Percentiles rank a stretch among this genome's conserved stretches.
phyloP scores from a whole-genome alignment of 2,329 filamentous ascomycete genomes.

The Trichophyton mentagrophytes region DNA sequence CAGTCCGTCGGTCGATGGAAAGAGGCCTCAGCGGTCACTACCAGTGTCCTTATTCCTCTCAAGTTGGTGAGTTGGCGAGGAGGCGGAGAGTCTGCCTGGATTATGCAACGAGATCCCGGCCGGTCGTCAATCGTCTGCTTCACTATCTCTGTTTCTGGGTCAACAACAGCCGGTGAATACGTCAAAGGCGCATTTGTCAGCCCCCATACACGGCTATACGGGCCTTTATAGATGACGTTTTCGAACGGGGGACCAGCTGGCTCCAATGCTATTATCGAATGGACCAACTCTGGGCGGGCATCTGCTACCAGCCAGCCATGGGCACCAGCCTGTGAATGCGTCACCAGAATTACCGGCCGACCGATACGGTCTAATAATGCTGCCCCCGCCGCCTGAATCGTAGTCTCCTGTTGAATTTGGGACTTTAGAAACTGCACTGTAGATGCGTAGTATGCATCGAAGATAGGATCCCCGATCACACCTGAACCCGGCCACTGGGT shows the following conservation, averaged over 20 bases:
- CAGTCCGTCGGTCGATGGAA: slow-evolving; percentile 45
- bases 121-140: slow-evolving; percentile 14
- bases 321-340: slow-evolving; percentile 40
- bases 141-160: slow-evolving; percentile 25
- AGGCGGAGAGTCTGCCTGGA: slow-evolving; percentile 25
- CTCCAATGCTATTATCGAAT: slow-evolving; percentile 41
- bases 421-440: slow-evolving; percentile 29
- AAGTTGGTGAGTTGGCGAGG: slow-evolving; percentile 39
- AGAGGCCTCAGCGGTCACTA: slow-evolving; percentile 43
- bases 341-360: slow-evolving; percentile 24
- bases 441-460: slow-evolving; percentile 22
- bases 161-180: slow-evolving; percentile 33
- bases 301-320: slow-evolving; percentile 38
- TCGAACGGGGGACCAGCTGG: slow-evolving; percentile 42
- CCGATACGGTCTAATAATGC: slow-evolving; percentile 19
- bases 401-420: slow-evolving; percentile 18
- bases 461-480: slow-evolving; percentile 20
- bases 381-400: slow-evolving; percentile 26
- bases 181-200: slow-evolving; percentile 37
- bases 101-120: slow-evolving; percentile 20
- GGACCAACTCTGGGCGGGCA: slow-evolving; percentile 35
- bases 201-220: slow-evolving; percentile 29
- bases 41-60: slow-evolving; percentile 33
- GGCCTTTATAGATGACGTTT: slow-evolving; percentile 27
- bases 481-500: slow-evolving; percentile 31